Evolutionary conservation across 345 rosid genomes (phyloP).

Genomic region (Rhizophora apiculata): DNA sequence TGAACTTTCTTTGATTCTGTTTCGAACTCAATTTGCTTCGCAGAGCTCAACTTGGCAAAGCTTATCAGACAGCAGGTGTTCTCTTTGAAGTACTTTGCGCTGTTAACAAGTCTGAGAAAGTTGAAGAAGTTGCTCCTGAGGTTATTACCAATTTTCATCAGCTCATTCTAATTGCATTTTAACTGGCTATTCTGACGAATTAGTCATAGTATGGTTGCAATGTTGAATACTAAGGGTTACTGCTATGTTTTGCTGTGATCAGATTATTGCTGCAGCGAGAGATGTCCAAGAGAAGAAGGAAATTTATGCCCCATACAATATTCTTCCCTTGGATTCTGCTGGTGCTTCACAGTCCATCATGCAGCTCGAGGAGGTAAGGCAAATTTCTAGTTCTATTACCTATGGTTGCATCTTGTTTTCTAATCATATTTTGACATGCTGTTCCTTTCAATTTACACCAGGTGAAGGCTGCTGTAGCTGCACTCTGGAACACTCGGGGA

Average conservation of each 20-base stretch:
- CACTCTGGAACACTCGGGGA: constrained; percentile 81
- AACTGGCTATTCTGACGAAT: neutral
- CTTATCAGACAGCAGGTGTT: constrained; percentile 96
- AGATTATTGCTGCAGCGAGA: constrained; percentile 97
- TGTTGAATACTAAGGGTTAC: neutral
- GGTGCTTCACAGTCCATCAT: constrained; percentile 89
- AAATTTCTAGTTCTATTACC: constrained; percentile 12
- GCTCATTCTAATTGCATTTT: constrained; percentile 7
- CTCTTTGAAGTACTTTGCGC: constrained; percentile 98
- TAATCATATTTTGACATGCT: constrained; percentile 15
- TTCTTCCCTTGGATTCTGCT: constrained; percentile 94
- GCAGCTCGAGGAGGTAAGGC: constrained; percentile 90
- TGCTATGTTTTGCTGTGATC: constrained; percentile 28
- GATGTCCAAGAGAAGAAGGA: constrained; percentile 98
- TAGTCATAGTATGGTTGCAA: neutral
- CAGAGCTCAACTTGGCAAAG: constrained; percentile 99
- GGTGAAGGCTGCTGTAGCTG: constrained; percentile 97
- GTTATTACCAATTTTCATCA: constrained; percentile 34
- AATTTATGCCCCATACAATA: constrained; percentile 92
- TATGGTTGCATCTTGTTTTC: constrained; percentile 1
- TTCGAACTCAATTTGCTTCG: constrained; percentile 19
- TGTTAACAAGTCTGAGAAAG: constrained; percentile 94
- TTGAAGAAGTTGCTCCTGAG: constrained; percentile 99
- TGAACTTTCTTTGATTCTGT: neutral
- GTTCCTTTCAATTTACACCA: constrained; percentile 24